Evolutionary conservation across 441 rosid species (phyloP), one percentile per base, ranked within the genome.

Genomic region (Iberis amara): DNA sequence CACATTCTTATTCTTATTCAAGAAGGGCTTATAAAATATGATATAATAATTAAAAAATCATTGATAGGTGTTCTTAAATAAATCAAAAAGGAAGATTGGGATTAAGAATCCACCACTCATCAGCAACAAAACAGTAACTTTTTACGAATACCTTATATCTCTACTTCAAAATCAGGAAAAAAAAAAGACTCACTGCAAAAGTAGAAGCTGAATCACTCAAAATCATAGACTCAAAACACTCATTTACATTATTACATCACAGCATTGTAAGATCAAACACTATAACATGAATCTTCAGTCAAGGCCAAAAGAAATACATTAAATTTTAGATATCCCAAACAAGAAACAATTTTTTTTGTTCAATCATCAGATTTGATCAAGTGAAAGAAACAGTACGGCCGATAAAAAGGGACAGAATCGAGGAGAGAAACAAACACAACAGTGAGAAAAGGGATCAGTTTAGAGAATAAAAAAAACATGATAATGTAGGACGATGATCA

Each of bases 261-360:
- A 18, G 21, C 21, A 57, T 57, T 57, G 31, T 44, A 44, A 45
- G 55, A 58, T 59, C 59, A 65, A 52, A 52, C 14, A 57, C n/a
- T 36, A 37, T 12, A 24, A 23, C 30, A 18, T 18, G 21, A 18
- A 18, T 18, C 21, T 1, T 18, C 21, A 18, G 21, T 18, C 21
- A 18, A 1, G 21, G 21, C 21, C 21, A 12, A 40, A 47, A 39
- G 4, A 42, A 3, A 5, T 28, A 28, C 6, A 28, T 18, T 1
- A 28, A 1, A 4, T 28, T 28, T 28, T 1, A 28, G 8, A 7
- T 31, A 31, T 6, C 8, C 8, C 6, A 33, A 8, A 33, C 5
- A 55, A 39, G 15, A 46, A 39, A 54, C 37, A 39, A 31, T 40
- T 7, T 3, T 18, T 1, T 18, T 18, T 18, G 21, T 18, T 18